Evolutionary conservation across 768 basidiomycete genomes (phyloP).

Genomic region (Mycena crocata): DNA sequence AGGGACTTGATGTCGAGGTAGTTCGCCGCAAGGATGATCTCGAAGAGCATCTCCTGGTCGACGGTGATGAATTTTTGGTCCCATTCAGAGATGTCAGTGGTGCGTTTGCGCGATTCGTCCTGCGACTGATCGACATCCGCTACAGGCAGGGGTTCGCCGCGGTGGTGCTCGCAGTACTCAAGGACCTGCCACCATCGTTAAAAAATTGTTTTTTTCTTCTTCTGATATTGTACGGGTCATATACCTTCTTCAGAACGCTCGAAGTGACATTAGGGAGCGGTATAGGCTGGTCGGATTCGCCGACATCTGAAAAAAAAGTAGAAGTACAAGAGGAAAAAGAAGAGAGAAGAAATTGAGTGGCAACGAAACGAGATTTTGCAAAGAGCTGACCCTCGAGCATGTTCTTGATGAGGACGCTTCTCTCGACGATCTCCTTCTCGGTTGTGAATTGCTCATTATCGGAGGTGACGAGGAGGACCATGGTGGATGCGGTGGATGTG

Average conservation of each 20-base stretch:
- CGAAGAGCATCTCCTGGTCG: slow-evolving; percentile 99
- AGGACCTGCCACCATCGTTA: slow-evolving; percentile 71
- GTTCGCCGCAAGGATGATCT: slow-evolving; percentile 99
- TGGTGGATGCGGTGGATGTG: slow-evolving; percentile 4
- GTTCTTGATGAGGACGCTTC: slow-evolving; percentile 97
- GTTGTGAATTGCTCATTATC: slow-evolving; percentile 96
- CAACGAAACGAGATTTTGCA: slow-evolving; percentile 11
- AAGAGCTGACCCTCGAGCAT: slow-evolving; percentile 91
- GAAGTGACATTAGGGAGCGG: slow-evolving; percentile 95
- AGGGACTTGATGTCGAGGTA: slow-evolving; percentile 99
- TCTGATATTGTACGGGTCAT: too few relatives aligned
- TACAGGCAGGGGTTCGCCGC: slow-evolving; percentile 93
- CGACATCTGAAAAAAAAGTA: slow-evolving; percentile 80
- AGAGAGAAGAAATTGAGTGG: slow-evolving; percentile 33
- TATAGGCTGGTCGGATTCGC: slow-evolving; percentile 94
- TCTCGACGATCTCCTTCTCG: slow-evolving; percentile 94
- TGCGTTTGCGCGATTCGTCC: slow-evolving; percentile 96
- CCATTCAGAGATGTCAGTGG: slow-evolving; percentile 99
- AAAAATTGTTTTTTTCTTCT: too few relatives aligned
- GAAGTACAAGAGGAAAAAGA: too few relatives aligned
- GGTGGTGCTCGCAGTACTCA: slow-evolving; percentile 99
- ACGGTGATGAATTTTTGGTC: slow-evolving; percentile 99
- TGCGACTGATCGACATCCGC: slow-evolving; percentile 83
- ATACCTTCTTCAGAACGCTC: slow-evolving; percentile 93
- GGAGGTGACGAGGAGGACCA: slow-evolving; percentile 82